Evolutionary conservation across 371 early-diverging fungal genomes (phyloP), one percentile per base, ranked within the genome.

Genomic region (Capillidium heterosporum): DNA sequence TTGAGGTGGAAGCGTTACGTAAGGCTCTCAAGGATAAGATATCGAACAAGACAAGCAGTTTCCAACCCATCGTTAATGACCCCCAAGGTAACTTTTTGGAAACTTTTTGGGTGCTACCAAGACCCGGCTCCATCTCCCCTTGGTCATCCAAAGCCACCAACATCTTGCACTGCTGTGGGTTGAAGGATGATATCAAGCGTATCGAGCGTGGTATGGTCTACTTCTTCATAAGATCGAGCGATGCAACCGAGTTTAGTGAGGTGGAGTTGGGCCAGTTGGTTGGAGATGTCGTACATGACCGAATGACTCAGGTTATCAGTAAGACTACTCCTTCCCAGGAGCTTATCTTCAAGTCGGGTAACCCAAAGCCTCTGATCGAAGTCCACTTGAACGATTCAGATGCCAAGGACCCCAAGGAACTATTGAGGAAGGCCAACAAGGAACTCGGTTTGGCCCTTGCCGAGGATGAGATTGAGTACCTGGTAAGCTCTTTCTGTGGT

Each of bases 101-200:
- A 10, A 67, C 75, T 50, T 65, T 80, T 28, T 61, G 80, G 54
- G 83, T 90, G 27, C 64, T 86, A 51, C 97, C 97, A 1, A 81
- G 95, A 21, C 75, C 78, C 52, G 95, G 95, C 32, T 93, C 95
- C 32, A 95, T 94, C 58, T 91, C 93, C 8, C 95, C 97, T n/a
- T 96, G 97, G 97, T 92, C 94, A 1, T 90, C 92, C 56, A 96
- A 96, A 72, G 97, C 97, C 1, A 93, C 95, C 40, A 92, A 96
- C 59, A 95, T 95, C 67, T 87, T 87, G 4, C 77, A 79, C 49
- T 76, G 85, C 50, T 95, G 94, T 69, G 89, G 85, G 23, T 73
- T 95, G 27, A 64, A 70, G 31, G 59, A 66, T 31, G 61, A 73
- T 24, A 82, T 93, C 32, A 69, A 72, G 55, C 75, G 95, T 17